Evolutionary conservation across 2,329 filamentous ascomycete species (phyloP).

Genomic region (Colletotrichum sp.): DNA sequence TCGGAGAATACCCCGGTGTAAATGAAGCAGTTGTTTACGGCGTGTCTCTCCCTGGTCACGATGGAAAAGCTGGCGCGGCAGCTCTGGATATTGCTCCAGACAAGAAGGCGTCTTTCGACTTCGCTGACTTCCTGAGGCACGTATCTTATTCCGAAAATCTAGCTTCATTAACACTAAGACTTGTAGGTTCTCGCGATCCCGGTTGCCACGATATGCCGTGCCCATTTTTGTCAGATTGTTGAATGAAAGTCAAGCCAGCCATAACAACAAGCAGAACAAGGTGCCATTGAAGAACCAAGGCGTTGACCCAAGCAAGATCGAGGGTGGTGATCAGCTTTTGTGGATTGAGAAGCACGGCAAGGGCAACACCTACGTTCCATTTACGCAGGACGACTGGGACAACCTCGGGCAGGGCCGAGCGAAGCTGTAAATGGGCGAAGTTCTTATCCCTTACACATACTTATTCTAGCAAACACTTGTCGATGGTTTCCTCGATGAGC

Average conservation of each 20-base stretch:
- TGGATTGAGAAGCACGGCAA: conserved; percentile 60
- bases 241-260: conserved; percentile 60
- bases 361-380: conserved; percentile 61
- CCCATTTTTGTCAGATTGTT: conserved; percentile 72
- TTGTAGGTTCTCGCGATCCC: conserved; percentile 54
- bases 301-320: conserved; percentile 4
- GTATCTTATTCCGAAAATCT: conserved; percentile 5
- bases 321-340: conserved; percentile 43
- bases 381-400: conserved; percentile 62
- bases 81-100: conserved; percentile 60
- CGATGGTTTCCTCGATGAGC: neutral
- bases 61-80: conserved; percentile 71
- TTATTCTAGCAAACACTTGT: neutral
- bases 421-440: neutral
- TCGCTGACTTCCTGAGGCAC: conserved; percentile 59
- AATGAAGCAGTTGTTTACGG: conserved; percentile 75
- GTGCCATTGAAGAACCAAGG: conserved; percentile 55
- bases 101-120: conserved; percentile 58
- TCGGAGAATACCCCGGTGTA: conserved; percentile 63
- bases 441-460: neutral
- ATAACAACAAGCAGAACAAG: conserved; percentile 85
- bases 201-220: conserved; percentile 75
- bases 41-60: conserved; percentile 66
- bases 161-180: neutral
- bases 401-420: conserved; percentile 1